Evolutionary conservation across 1,284 basidiomycete genomes (phyloP).

Genomic region (Takashimella koratensis): DNA sequence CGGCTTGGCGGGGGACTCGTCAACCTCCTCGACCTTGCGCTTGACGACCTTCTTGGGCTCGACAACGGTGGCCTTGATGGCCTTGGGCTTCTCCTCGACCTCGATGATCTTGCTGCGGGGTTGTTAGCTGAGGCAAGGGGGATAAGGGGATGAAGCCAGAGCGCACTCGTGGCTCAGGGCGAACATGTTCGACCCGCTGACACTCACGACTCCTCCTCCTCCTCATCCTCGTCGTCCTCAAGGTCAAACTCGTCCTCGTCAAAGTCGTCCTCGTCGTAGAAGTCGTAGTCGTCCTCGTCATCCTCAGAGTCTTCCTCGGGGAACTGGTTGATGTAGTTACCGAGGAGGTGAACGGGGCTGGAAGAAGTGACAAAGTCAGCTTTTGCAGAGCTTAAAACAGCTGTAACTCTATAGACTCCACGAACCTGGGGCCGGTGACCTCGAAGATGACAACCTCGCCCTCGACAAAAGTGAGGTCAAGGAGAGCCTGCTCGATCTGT

Average conservation of each 20-base stretch:
- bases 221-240: conserved; percentile 54
- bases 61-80: conserved; percentile 26
- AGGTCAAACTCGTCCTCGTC: conserved; percentile 53
- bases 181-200: neutral
- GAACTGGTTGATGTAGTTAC: conserved; percentile 72
- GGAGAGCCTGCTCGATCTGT: conserved; percentile 73
- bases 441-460: conserved; percentile 69
- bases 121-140: neutral
- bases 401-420: conserved; percentile 1
- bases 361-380: conserved; percentile 19
- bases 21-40: conserved; percentile 50
- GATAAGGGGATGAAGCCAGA: neutral
- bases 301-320: conserved; percentile 43
- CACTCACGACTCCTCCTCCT: neutral
- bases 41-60: conserved; percentile 62
- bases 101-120: conserved; percentile 1
- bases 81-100: conserved; percentile 2
- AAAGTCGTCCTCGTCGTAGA: conserved; percentile 52
- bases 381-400: too few species aligned
- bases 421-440: conserved; percentile 75
- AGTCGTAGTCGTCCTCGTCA: conserved; percentile 49
- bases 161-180: too few species aligned
- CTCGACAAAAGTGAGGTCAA: conserved; percentile 71
- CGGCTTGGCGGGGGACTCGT: conserved; percentile 32
- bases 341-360: conserved; percentile 78